These are phyloP conservation scores for Graphium sp. DNA, from an alignment of 2,329 filamentous ascomycete species.

Conservation along the genomic window DNA sequence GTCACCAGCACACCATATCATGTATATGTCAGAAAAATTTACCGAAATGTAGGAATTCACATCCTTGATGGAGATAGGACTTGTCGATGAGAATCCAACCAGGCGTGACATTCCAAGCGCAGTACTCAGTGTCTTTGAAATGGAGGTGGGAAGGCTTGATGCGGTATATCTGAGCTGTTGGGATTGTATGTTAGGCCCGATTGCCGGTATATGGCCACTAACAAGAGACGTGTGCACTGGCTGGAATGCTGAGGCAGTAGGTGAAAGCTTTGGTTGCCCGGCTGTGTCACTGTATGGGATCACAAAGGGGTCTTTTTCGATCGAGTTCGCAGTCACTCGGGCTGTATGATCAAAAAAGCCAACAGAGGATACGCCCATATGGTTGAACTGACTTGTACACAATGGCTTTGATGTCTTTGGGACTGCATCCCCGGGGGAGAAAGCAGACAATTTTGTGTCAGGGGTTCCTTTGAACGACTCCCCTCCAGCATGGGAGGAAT, in stretches of 20 bases:
- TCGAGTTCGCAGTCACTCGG: too few species aligned
- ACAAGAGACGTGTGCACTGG: constrained; percentile 16
- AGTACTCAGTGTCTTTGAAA: constrained; percentile 18
- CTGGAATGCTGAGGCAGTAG: constrained; percentile 44
- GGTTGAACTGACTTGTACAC: too few species aligned
- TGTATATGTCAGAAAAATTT: too few species aligned
- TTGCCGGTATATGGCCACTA: too few species aligned
- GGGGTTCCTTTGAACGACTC: constrained; percentile 47
- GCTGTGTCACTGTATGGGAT: too few species aligned
- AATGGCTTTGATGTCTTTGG: too few species aligned
- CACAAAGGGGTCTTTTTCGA: constrained; percentile 37
- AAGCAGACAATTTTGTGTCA: constrained; percentile 44
- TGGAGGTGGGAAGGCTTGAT: too few species aligned
- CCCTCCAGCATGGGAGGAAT: constrained; percentile 30
- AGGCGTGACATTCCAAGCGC: constrained; percentile 27
- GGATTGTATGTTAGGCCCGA: too few species aligned
- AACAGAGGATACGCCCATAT: too few species aligned
- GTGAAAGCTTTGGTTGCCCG: constrained; percentile 43
- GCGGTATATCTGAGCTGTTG: too few species aligned
- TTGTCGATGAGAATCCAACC: constrained; percentile 20
- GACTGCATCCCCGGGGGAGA: constrained; percentile 38
- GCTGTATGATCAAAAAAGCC: too few species aligned
- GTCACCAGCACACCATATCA: too few species aligned
- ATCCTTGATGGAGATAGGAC: constrained; percentile 15
- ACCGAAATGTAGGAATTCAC: constrained; percentile 28